Base-by-base conservation (phyloP, 2,329 filamentous ascomycete genomes). In the Penicillium hordei region DNA sequence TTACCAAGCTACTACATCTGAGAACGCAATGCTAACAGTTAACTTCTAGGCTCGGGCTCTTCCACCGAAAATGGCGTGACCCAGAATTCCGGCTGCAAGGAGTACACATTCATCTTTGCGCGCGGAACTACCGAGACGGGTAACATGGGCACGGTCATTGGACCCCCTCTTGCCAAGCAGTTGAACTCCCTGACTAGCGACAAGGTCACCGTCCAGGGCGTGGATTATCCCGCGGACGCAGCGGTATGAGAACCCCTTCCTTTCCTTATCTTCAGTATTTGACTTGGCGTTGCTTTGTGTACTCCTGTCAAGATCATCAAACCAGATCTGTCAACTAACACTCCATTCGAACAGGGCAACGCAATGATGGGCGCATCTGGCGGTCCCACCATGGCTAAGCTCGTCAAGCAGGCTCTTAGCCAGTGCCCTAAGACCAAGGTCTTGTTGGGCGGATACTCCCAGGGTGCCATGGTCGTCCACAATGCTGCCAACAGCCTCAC, bases 81-180 rank as follows among this genome's bases (percentile, higher is more conserved):
- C 9, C 63, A 73, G 40, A 73, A 75, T 58, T 68, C 59, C 21
- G 74, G 69, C 65, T 79, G 77, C 68, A 71, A 77, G 48, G 70
- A 72, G 3, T 60, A 78, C 61, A 79, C 77, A 2, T 70, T 79
- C 51, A 75, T 79, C 52, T 79, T 77, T 53, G 77, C 77, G 17
- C 76, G 77, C 31, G 77, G 77, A 19, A 78, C 75, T 1, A 67
- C 64, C 12, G 78, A 79, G 60, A 29, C 63, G 4, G 77, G 77
- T 3, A 80, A 79, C 57, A 76, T 80, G 64, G 78, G 78, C 8
- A 66, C 65, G 0, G 67, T 78, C 8, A 66, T 76, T 31, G 78
- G 77, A 1, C 77, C 77, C 2, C 70, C 72, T 3, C 65, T 75
- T 3, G 71, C 68, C 0, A 59, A 52, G 3, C 55, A 67, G 21